phyloP scores from a whole-genome alignment of 73 alveolate species.

The Paramecium sexaurelia region DNA sequence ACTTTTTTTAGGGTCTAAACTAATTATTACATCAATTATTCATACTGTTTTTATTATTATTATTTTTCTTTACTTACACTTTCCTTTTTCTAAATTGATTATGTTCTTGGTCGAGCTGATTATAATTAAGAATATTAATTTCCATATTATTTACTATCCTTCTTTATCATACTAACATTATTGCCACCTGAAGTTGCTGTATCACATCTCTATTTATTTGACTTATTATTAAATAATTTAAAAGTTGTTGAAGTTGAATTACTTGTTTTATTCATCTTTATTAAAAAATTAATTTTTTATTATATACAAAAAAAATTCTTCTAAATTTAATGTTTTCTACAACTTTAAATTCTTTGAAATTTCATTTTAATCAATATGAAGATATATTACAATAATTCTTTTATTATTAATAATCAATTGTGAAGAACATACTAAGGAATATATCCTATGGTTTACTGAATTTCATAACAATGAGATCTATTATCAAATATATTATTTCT shows the following conservation, averaged over 20 bases:
- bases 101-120: background rate
- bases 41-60: background rate
- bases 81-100: background rate
- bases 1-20: background rate
- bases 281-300: background rate
- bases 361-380: too few relatives aligned
- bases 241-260: background rate
- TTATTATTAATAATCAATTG: background rate
- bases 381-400: too few relatives aligned
- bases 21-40: background rate
- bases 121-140: background rate
- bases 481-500: background rate
- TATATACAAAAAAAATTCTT: too few relatives aligned
- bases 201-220: background rate
- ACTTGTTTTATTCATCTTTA: background rate
- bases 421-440: background rate
- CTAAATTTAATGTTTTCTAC: too few relatives aligned
- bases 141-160: background rate
- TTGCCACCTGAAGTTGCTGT: background rate
- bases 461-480: conserved; percentile 33
- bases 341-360: too few relatives aligned
- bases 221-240: background rate
- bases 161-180: background rate
- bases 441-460: background rate
- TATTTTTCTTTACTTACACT: background rate